Conservation (phyloP, 345 rosid genomes). For the Erucastrum elatum region DNA sequence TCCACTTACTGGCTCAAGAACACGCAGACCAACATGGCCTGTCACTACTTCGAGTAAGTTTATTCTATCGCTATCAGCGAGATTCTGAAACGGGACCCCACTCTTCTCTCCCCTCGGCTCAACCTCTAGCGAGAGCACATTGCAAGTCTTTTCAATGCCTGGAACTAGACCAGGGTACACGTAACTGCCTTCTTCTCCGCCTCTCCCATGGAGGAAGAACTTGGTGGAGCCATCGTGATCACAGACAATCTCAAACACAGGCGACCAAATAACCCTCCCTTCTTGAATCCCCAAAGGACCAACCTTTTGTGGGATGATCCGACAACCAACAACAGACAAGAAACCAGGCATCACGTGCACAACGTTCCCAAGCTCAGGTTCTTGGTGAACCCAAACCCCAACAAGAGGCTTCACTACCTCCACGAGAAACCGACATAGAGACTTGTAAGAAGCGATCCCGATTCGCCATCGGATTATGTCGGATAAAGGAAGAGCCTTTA, state of each 20-base stretch:
- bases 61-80: conserved; percentile 61
- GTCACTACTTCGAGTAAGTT: conserved; percentile 49
- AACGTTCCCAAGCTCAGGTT: background rate
- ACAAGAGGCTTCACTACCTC: conserved; percentile 60
- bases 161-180: conserved; percentile 60
- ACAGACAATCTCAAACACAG: background rate
- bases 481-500: conserved; percentile 47
- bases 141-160: conserved; percentile 57
- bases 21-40: conserved; percentile 43
- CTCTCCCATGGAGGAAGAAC: background rate
- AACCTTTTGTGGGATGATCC: background rate
- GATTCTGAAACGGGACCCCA: conserved; percentile 51
- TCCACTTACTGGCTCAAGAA: conserved; percentile 38
- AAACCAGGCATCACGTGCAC: background rate
- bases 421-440: conserved; percentile 61
- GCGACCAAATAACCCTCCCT: background rate
- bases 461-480: conserved; percentile 69
- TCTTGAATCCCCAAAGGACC: background rate
- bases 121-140: conserved; percentile 73
- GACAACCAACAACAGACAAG: background rate
- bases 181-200: background rate
- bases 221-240: background rate
- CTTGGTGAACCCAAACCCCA: conserved; percentile 84
- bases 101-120: conserved; percentile 53
- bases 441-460: conserved; percentile 60